Evolutionary conservation across 2,329 filamentous ascomycete species (phyloP).

Genomic region (Sphaceloma murrayae): DNA sequence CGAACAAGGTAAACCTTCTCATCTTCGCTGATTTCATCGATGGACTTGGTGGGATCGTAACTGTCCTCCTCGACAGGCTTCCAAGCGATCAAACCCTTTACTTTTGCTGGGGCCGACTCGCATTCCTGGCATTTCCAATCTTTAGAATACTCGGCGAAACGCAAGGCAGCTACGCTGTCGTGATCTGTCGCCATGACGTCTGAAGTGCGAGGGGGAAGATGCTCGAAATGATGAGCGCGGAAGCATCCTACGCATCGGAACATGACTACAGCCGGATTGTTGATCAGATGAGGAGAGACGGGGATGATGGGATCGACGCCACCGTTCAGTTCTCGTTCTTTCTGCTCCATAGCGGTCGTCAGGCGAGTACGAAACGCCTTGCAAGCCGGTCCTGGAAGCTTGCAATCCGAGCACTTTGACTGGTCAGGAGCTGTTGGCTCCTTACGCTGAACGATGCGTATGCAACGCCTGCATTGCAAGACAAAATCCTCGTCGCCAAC

Average conservation of each 20-base stretch:
- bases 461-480: slow-evolving; percentile 79
- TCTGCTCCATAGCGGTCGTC: slow-evolving; percentile 72
- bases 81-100: slow-evolving; percentile 80
- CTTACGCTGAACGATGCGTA: slow-evolving; percentile 58
- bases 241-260: slow-evolving; percentile 75
- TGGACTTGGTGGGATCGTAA: slow-evolving; percentile 45
- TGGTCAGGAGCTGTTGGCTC: slow-evolving; percentile 61
- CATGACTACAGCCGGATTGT: slow-evolving; percentile 66
- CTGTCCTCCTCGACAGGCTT: slow-evolving; percentile 54
- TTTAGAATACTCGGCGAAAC: slow-evolving; percentile 61
- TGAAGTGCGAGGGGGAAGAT: slow-evolving; percentile 52
- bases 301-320: slow-evolving; percentile 65
- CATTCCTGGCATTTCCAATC: slow-evolving; percentile 80
- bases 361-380: slow-evolving; percentile 62
- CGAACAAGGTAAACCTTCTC: slow-evolving; percentile 89
- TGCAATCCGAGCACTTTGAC: slow-evolving; percentile 63
- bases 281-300: slow-evolving; percentile 55
- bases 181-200: slow-evolving; percentile 37
- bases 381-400: slow-evolving; percentile 57
- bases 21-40: slow-evolving; percentile 55
- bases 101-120: slow-evolving; percentile 51
- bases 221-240: slow-evolving; percentile 73
- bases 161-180: slow-evolving; percentile 47
- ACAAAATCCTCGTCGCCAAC: slow-evolving; percentile 67
- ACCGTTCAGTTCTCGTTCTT: slow-evolving; percentile 65